These are phyloP conservation scores for Draba incana DNA, from an alignment of 345 rosid genomes.

Conservation along the genomic window DNA sequence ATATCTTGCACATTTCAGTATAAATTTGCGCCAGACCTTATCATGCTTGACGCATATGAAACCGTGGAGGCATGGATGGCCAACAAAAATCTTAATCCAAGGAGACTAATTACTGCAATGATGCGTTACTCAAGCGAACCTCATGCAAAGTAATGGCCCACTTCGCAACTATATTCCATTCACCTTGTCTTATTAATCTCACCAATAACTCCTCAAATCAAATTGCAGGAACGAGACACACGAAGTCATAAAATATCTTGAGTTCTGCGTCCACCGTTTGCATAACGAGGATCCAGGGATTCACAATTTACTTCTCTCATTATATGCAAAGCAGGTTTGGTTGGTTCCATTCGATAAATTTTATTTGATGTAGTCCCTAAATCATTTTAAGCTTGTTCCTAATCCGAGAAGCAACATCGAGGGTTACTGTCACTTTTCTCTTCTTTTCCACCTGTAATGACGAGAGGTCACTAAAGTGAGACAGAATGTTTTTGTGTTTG, in stretches of 20 bases:
- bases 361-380: slow-evolving; percentile 12
- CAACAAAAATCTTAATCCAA: slow-evolving; percentile 80
- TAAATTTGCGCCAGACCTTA: slow-evolving; percentile 93
- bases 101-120: slow-evolving; percentile 97
- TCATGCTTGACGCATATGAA: slow-evolving; percentile 96
- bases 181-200: slow-evolving; percentile 13
- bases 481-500: slow-evolving; percentile 27
- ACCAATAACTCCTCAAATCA: slow-evolving; percentile 9
- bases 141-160: slow-evolving; percentile 83
- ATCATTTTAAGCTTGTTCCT: neutral
- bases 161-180: slow-evolving; percentile 14
- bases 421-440: slow-evolving; percentile 10
- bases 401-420: slow-evolving; percentile 12
- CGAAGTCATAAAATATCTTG: slow-evolving; percentile 95
- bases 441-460: slow-evolving; percentile 14
- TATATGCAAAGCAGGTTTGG: slow-evolving; percentile 95
- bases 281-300: slow-evolving; percentile 97
- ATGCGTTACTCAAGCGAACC: slow-evolving; percentile 99
- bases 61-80: slow-evolving; percentile 99
- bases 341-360: slow-evolving; percentile 19
- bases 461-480: neutral
- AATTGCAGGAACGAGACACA: slow-evolving; percentile 95
- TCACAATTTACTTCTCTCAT: slow-evolving; percentile 91
- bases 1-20: slow-evolving; percentile 58
- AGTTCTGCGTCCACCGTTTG: slow-evolving; percentile 85